Conservation (phyloP, 2,329 filamentous ascomycete genomes). For the Tolypocladium sp. region DNA sequence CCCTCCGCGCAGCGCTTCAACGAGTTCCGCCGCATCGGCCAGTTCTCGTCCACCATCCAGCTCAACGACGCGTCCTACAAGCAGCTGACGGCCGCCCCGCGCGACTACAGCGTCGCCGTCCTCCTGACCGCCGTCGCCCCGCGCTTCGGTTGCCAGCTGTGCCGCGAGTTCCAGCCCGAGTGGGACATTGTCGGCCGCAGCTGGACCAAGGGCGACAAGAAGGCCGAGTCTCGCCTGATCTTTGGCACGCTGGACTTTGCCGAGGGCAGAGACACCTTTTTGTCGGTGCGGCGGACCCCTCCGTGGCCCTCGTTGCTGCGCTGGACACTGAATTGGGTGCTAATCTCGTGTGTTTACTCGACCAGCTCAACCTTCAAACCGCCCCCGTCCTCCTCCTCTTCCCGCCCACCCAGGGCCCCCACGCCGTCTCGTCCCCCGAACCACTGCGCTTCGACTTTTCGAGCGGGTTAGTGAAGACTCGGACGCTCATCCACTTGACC, state of each 20-base stretch:
- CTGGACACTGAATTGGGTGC: neutral
- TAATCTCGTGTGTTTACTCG: neutral
- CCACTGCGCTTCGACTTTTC: constrained; percentile 81
- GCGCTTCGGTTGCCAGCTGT: constrained; percentile 77
- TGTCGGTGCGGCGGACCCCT: constrained; percentile 55
- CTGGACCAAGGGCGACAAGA: constrained; percentile 79
- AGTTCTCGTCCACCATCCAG: constrained; percentile 59
- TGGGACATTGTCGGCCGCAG: constrained; percentile 81
- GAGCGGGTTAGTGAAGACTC: constrained; percentile 49
- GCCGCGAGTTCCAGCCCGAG: constrained; percentile 86
- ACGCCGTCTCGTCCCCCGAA: constrained; percentile 59
- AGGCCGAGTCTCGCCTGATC: constrained; percentile 60
- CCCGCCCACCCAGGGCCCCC: constrained; percentile 72
- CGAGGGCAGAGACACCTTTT: constrained; percentile 75
- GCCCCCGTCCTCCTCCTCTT: constrained; percentile 85
- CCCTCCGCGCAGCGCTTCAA: constrained; percentile 56
- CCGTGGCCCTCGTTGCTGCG: neutral
- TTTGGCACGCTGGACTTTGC: constrained; percentile 83
- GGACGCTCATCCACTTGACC: neutral
- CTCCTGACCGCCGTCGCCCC: constrained; percentile 80
- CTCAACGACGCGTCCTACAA: constrained; percentile 69
- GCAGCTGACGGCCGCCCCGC: constrained; percentile 64
- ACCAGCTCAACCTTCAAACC: constrained; percentile 82
- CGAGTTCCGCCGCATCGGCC: constrained; percentile 59
- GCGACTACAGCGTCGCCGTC: constrained; percentile 76